A percentile compares a stretch with the other conserved stretches of the same genome.
Evolutionary conservation across 371 early-diverging fungal genomes (phyloP).

Genomic region (Apophysomyces sp.): DNA sequence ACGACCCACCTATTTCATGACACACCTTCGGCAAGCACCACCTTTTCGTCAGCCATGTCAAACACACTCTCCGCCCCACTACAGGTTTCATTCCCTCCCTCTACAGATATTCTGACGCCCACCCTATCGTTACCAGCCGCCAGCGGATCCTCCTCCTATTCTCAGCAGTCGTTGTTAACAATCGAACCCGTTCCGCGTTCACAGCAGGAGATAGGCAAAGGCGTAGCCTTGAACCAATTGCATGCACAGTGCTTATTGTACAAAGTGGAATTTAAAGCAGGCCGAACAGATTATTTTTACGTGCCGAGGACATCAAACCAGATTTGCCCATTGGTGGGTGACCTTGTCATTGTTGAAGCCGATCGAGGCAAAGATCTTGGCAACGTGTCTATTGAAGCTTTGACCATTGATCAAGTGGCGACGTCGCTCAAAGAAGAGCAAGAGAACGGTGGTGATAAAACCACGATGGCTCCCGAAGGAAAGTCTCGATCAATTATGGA

Average conservation of each 20-base stretch:
- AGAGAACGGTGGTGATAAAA: constrained; percentile 9
- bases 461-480: constrained; percentile 27
- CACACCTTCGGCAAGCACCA: neutral
- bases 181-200: neutral
- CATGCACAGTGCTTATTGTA: constrained; percentile 52
- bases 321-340: constrained; percentile 60
- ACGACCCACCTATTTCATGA: neutral
- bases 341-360: constrained; percentile 93
- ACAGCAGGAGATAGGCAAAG: constrained; percentile 31
- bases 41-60: neutral
- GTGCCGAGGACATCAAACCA: constrained; percentile 38
- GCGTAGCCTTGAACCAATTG: constrained; percentile 36
- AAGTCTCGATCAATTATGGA: neutral
- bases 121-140: neutral
- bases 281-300: constrained; percentile 80
- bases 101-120: neutral
- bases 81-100: neutral
- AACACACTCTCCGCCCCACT: neutral
- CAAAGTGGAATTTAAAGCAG: constrained; percentile 85
- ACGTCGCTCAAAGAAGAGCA: constrained; percentile 8
- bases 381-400: constrained; percentile 68
- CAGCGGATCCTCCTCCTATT: too few species aligned
- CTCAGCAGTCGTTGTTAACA: neutral
- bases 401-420: constrained; percentile 55
- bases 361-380: constrained; percentile 97